Conservation (phyloP, 2,329 filamentous ascomycete genomes). For the Cladophialophora exuberans region DNA sequence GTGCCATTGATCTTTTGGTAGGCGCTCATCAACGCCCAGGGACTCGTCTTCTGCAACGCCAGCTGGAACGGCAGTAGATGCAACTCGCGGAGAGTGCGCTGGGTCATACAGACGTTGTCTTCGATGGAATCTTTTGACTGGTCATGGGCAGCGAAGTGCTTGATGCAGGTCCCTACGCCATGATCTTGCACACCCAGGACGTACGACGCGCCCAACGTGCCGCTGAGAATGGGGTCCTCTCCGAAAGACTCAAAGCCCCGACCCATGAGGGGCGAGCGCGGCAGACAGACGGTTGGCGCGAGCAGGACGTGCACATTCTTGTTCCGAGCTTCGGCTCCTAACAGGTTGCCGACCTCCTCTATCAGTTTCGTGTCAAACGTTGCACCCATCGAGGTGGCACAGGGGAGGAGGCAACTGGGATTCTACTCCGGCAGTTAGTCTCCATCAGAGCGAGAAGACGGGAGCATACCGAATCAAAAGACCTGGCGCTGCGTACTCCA, state of each 20-base stretch:
- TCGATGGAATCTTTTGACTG: conserved; percentile 48
- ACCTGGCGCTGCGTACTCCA: no score
- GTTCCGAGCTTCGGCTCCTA: conserved; percentile 72
- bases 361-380: conserved; percentile 75
- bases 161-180: conserved; percentile 74
- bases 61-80: conserved; percentile 67
- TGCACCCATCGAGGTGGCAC: conserved; percentile 73
- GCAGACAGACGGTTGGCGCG: conserved; percentile 77
- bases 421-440: no score
- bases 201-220: conserved; percentile 70
- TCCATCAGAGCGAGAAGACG: no score
- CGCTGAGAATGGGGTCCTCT: conserved; percentile 76
- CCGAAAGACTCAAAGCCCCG: conserved; percentile 85
- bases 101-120: conserved; percentile 44
- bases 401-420: conserved; percentile 56
- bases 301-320: conserved; percentile 73
- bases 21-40: conserved; percentile 60
- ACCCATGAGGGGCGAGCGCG: conserved; percentile 78
- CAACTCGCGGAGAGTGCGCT: conserved; percentile 62
- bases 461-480: no score
- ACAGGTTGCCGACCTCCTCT: conserved; percentile 67
- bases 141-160: conserved; percentile 58
- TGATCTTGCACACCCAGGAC: conserved; percentile 72
- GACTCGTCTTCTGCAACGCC: conserved; percentile 57
- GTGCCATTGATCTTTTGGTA: conserved; percentile 61